Evolutionary conservation across 768 basidiomycete species (phyloP).

Genomic region (Pleurotus giganteus): DNA sequence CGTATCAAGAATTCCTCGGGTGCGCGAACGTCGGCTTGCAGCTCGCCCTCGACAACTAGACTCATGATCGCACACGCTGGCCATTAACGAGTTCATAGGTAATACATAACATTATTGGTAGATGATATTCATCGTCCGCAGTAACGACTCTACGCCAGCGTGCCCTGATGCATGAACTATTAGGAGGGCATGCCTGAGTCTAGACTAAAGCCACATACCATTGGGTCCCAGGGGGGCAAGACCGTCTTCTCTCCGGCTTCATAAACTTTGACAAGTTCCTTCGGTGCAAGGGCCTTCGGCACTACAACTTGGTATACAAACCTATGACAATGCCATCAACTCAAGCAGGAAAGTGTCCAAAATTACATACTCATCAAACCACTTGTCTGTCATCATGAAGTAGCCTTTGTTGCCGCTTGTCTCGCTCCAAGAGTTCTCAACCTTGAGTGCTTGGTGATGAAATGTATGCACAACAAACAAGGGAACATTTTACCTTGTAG

Average conservation of each 20-base stretch:
- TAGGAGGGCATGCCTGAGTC: neutral
- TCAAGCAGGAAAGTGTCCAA: conserved; percentile 1
- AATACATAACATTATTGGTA: too few relatives aligned
- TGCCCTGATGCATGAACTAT: conserved; percentile 18
- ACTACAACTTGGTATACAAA: conserved; percentile 94
- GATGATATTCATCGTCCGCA: neutral
- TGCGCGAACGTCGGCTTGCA: too few relatives aligned
- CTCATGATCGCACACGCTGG: too few relatives aligned
- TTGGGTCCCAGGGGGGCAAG: conserved; percentile 91
- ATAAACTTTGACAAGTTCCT: conserved; percentile 77
- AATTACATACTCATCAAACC: conserved; percentile 82
- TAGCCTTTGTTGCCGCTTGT: conserved; percentile 78
- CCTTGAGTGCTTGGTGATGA: conserved; percentile 22
- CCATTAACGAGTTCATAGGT: too few relatives aligned
- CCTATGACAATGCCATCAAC: conserved; percentile 28
- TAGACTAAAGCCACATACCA: conserved; percentile 48
- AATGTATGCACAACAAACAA: neutral
- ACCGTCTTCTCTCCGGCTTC: conserved; percentile 65
- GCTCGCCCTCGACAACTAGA: too few relatives aligned
- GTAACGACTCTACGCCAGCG: conserved; percentile 19
- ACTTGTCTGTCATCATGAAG: conserved; percentile 88
- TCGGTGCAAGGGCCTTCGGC: conserved; percentile 75
- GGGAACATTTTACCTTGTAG: conserved; percentile 54
- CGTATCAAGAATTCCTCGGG: too few relatives aligned
- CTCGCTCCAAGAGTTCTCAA: conserved; percentile 95